Evolutionary conservation across 345 rosid genomes (phyloP).

Genomic region (Salix exigua): DNA sequence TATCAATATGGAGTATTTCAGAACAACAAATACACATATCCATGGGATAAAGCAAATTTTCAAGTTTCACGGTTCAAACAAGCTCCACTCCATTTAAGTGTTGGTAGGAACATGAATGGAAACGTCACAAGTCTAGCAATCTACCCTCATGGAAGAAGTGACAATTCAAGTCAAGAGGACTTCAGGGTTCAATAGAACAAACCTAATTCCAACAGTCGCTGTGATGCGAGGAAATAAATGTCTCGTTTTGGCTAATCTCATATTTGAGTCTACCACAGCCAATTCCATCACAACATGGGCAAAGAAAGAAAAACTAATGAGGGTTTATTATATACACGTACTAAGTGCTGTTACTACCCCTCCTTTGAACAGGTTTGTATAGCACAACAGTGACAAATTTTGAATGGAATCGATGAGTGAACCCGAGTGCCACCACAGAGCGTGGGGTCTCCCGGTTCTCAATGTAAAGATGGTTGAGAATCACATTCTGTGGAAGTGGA

Average conservation of each 20-base stretch:
- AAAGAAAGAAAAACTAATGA: constrained; percentile 11
- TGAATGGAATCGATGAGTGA: constrained; percentile 82
- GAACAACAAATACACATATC: not conserved
- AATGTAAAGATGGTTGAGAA: constrained; percentile 86
- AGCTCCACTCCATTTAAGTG: not conserved
- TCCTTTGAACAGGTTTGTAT: constrained; percentile 60
- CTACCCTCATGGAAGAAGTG: constrained; percentile 10
- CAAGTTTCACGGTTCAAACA: not conserved
- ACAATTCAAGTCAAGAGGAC: constrained; percentile 15
- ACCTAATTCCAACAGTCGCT: constrained; percentile 8
- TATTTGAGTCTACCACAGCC: constrained; percentile 13
- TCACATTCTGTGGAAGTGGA: constrained; percentile 58
- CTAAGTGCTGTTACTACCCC: constrained; percentile 49
- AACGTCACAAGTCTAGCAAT: constrained; percentile 6
- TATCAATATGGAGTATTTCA: not conserved
- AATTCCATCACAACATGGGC: constrained; percentile 19
- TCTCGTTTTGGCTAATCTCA: constrained; percentile 12
- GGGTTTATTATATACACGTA: constrained; percentile 18
- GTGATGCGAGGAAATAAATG: constrained; percentile 17
- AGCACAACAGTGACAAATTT: constrained; percentile 90
- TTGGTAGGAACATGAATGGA: not conserved
- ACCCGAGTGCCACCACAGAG: constrained; percentile 88
- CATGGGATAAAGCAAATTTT: not conserved
- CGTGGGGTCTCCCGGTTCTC: constrained; percentile 81
- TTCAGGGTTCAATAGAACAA: constrained; percentile 9